Evolutionary conservation across 306 rosid genomes (phyloP).

Genomic region (Cucurbita moschata): DNA sequence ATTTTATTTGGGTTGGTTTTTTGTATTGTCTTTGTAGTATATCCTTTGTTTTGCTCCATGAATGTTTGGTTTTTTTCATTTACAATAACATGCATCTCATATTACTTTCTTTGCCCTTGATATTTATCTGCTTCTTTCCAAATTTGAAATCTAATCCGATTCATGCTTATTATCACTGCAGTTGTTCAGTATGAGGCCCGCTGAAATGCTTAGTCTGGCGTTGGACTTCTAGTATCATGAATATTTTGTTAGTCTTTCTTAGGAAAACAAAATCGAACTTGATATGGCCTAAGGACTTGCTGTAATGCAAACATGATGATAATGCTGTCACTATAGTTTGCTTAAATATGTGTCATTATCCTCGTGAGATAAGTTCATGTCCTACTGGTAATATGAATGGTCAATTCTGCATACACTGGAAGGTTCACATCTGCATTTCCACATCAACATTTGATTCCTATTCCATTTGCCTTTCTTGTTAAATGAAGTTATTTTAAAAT

Average conservation of each 20-base stretch:
- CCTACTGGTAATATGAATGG: not conserved
- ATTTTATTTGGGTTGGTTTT: too few species aligned
- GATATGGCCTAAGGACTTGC: not conserved
- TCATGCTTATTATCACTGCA: not conserved
- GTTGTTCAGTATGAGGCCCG: conserved; percentile 17
- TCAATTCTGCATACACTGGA: not conserved
- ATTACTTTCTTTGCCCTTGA: not conserved
- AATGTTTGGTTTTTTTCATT: too few species aligned
- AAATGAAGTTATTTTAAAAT: too few species aligned
- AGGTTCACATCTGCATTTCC: not conserved
- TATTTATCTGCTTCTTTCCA: not conserved
- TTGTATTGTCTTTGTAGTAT: too few species aligned
- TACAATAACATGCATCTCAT: too few species aligned
- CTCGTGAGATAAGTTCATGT: not conserved
- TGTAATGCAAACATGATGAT: not conserved
- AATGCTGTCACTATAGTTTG: not conserved
- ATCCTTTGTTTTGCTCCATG: too few species aligned
- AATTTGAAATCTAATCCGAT: not conserved
- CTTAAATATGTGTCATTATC: not conserved
- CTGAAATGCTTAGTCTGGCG: conserved; percentile 1
- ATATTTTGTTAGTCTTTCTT: not conserved
- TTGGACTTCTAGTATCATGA: not conserved
- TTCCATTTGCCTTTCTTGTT: not conserved
- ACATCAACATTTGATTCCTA: not conserved
- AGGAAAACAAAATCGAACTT: not conserved